These are phyloP conservation scores for Diplodia corticola DNA, from an alignment of 2,329 filamentous ascomycete species.

Conservation along the genomic window DNA sequence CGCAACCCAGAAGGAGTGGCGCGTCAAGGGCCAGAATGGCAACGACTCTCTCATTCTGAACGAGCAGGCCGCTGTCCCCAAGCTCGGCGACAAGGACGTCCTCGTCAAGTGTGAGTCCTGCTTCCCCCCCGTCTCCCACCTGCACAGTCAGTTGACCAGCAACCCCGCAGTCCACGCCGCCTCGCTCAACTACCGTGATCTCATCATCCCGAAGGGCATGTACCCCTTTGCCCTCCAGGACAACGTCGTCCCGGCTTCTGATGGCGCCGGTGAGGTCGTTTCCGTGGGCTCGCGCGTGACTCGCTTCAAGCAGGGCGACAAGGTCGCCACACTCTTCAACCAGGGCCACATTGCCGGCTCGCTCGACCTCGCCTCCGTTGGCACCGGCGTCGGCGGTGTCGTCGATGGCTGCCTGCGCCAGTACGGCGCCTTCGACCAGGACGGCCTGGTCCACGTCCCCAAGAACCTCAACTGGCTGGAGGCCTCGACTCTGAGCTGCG, in stretches of 20 bases:
- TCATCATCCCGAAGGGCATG: conserved; percentile 45
- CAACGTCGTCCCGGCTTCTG: conserved; percentile 49
- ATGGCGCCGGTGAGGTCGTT: conserved; percentile 55
- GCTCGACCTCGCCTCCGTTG: conserved; percentile 40
- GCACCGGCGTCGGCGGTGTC: conserved; percentile 66
- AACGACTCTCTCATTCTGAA: conserved; percentile 64
- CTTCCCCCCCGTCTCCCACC: too few species aligned
- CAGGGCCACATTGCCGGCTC: conserved; percentile 56
- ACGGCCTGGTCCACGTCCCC: conserved; percentile 66
- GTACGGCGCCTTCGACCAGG: conserved; percentile 66
- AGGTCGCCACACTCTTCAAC: conserved; percentile 65
- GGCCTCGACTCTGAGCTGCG: conserved; percentile 51
- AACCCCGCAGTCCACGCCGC: conserved; percentile 44
- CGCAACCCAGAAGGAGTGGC: conserved; percentile 59
- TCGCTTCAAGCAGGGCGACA: conserved; percentile 59
- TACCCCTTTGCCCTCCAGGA: conserved; percentile 44
- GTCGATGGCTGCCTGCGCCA: conserved; percentile 68
- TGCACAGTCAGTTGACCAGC: background rate
- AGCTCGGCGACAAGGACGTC: conserved; percentile 69
- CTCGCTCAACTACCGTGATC: conserved; percentile 53
- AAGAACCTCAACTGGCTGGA: conserved; percentile 52
- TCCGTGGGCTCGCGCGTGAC: conserved; percentile 57
- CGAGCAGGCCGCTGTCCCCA: conserved; percentile 54
- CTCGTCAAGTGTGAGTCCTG: conserved; percentile 60
- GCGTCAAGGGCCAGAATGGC: conserved; percentile 52